Base-by-base conservation (phyloP, 768 basidiomycete species). In the Tricholoma flavovirens region DNA sequence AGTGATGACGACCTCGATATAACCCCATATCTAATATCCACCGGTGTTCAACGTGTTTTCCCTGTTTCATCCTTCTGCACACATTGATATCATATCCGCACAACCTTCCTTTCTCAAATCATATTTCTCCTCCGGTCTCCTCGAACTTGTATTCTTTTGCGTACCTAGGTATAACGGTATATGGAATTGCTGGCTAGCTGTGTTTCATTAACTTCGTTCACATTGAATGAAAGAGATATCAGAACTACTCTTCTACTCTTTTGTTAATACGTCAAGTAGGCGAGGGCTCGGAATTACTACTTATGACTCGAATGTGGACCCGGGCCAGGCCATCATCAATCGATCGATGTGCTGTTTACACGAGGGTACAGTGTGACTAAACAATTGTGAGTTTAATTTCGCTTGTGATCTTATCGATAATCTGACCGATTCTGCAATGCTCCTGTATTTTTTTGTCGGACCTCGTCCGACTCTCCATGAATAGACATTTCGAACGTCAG, bases 31-130 rank as follows among this genome's bases (percentile, higher is more conserved):
- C 54, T 40, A 40, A 46, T 50, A 48, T 32, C 24, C 42, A 43
- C n/a, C 43, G 43, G 38, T 30, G 43, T 43, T n/a, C 55, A 48
- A 49, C 48, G 53, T 60, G 56, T 29, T 57, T 60, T 58, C 59
- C 32, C 49, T 49, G 48, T 48, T 43, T 49, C 51, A 43, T 56
- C 36, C n/a, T 46, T 51, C 32, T 30, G 17, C 35, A 51, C 35
- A 51, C 49, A 24, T 50, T 22, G 40, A 48, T 49, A 56, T 17
- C 51, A 55, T 55, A 55, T 55, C 54, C 29, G 49, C 29, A 45
- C 26, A 36, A 10, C 51, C 45, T 36, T 43, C 36, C 43, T 45
- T 42, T 58, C 55, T 5, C 33, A 35, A 43, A 45, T 26, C 8
- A 14, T 53, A 29, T 33, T 30, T 33, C 38, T 51, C 40, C 1